phyloP scores from a whole-genome alignment of 345 rosid genomes.

The Corchorus capsularis region DNA sequence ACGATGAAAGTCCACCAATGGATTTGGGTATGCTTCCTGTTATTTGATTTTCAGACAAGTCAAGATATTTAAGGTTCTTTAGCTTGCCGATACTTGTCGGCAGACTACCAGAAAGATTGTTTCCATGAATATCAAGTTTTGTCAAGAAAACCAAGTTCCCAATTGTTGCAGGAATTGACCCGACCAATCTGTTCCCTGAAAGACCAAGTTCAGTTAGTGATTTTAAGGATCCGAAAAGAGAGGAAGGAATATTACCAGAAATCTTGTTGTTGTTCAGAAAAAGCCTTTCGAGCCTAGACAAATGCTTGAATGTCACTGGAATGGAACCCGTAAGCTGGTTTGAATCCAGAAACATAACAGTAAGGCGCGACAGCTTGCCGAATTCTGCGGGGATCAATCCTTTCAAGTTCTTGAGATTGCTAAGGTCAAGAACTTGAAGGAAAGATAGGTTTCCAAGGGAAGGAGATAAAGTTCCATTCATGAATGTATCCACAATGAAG shows the following conservation, averaged over 20 bases:
- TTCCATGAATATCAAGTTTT: conserved; percentile 50
- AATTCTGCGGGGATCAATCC: conserved; percentile 49
- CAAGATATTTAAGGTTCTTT: conserved; percentile 41
- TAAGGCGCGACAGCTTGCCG: conserved; percentile 39
- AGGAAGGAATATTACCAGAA: conserved; percentile 39
- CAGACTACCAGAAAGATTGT: conserved; percentile 45
- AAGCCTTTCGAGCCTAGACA: conserved; percentile 35
- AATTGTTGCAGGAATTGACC: conserved; percentile 40
- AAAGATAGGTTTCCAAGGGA: conserved; percentile 48
- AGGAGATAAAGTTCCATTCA: conserved; percentile 54
- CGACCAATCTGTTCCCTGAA: conserved; percentile 48
- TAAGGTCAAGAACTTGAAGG: conserved; percentile 52
- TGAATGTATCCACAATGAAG: conserved; percentile 41
- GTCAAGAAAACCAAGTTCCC: conserved; percentile 36
- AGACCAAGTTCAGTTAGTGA: conserved; percentile 45
- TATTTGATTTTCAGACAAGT: conserved; percentile 49
- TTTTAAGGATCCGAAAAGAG: conserved; percentile 34
- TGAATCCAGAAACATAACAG: conserved; percentile 45
- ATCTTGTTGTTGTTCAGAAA: conserved; percentile 41
- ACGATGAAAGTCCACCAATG: conserved; percentile 43
- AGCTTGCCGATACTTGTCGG: conserved; percentile 47
- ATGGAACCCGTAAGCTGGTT: conserved; percentile 53
- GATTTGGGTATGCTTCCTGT: conserved; percentile 48
- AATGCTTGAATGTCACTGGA: conserved; percentile 38
- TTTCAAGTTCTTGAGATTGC: conserved; percentile 50